Conservation (phyloP, 2,329 filamentous ascomycete genomes). For the Claviceps citrina region DNA sequence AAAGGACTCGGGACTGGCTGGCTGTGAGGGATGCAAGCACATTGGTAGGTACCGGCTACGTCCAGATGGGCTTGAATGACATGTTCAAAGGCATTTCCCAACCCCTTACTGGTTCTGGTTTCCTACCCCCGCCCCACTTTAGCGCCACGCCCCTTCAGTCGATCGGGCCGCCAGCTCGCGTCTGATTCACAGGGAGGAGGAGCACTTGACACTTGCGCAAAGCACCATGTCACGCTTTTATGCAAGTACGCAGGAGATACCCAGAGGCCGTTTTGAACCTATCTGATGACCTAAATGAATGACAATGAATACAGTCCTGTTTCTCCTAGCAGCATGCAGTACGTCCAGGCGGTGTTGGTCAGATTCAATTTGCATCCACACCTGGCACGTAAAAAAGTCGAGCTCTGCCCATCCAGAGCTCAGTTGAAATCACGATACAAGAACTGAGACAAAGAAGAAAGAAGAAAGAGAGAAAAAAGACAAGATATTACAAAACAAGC, state of each 20-base stretch:
- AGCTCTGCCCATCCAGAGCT: not conserved
- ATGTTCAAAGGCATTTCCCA: not conserved
- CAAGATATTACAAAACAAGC: not conserved
- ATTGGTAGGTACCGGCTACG: not conserved
- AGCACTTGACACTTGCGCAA: too few relatives aligned
- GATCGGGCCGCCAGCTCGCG: constrained; percentile 1
- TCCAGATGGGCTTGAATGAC: not conserved
- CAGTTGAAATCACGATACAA: constrained; percentile 1
- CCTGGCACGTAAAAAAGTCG: not conserved
- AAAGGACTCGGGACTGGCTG: too few relatives aligned
- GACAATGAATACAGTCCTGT: not conserved
- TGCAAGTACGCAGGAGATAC: not conserved
- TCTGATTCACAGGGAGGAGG: too few relatives aligned
- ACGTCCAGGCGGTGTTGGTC: not conserved
- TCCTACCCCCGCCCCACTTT: not conserved
- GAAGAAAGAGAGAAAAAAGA: not conserved
- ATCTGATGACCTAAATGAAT: constrained; percentile 7
- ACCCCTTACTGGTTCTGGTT: not conserved
- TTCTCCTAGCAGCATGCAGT: not conserved
- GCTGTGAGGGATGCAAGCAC: too few relatives aligned
- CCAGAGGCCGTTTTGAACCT: constrained; percentile 5
- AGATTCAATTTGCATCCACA: not conserved
- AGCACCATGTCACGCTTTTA: not conserved
- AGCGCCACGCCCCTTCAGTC: not conserved
- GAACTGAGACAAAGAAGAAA: not conserved